These are phyloP conservation scores for Claviceps africana DNA, from an alignment of 2,329 filamentous ascomycete species.

Conservation along the genomic window DNA sequence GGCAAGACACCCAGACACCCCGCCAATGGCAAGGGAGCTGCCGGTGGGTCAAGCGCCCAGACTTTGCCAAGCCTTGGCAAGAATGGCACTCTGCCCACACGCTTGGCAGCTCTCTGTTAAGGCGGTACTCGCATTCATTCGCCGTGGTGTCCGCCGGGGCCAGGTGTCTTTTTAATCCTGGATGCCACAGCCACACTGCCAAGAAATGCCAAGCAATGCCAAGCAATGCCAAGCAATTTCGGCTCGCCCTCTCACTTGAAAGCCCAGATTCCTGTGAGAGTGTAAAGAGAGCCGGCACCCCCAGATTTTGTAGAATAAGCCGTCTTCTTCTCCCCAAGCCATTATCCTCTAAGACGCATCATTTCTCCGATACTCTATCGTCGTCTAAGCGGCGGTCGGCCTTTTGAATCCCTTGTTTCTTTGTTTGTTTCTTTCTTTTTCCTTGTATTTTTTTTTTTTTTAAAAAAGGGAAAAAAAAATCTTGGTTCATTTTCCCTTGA, in stretches of 20 bases:
- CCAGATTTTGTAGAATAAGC: constrained; percentile 5
- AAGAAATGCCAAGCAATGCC: constrained; percentile 13
- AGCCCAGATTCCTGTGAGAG: constrained; percentile 19
- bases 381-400: not conserved
- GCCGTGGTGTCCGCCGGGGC: not conserved
- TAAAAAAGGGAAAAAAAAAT: no score
- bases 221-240: constrained; percentile 22
- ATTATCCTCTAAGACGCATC: constrained; percentile 6
- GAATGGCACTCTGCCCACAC: constrained; percentile 14
- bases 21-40: constrained; percentile 17
- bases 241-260: constrained; percentile 22
- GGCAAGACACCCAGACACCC: not conserved
- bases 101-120: constrained; percentile 8
- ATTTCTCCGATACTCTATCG: not conserved
- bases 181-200: constrained; percentile 13
- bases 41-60: constrained; percentile 23
- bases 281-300: constrained; percentile 24
- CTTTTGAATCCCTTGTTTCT: no score
- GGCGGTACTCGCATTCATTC: not conserved
- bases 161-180: constrained; percentile 4
- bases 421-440: no score
- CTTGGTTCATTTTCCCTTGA: no score
- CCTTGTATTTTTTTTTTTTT: no score
- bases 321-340: not conserved
- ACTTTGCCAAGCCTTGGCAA: constrained; percentile 24